These are phyloP conservation scores for Centrapalus pauciflorus DNA, from an alignment of 129 eudicot species.

Conservation along the genomic window DNA sequence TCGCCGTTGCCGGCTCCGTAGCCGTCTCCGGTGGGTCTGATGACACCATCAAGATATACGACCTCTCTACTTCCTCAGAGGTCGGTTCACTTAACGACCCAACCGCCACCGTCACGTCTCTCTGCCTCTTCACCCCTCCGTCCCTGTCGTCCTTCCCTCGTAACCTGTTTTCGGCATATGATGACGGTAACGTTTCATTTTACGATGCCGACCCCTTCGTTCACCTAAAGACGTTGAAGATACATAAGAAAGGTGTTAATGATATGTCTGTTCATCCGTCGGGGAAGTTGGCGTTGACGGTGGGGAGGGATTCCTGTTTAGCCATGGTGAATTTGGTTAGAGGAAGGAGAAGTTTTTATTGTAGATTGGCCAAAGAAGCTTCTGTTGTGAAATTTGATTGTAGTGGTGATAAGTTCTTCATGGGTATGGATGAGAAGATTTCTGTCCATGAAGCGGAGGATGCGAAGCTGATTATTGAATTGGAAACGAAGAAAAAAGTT, in stretches of 20 bases:
- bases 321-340: constrained; percentile 91
- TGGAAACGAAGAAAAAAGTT: constrained; percentile 51
- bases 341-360: constrained; percentile 68
- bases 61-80: constrained; percentile 70
- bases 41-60: constrained; percentile 90
- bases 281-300: constrained; percentile 74
- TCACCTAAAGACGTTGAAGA: constrained; percentile 47
- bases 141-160: constrained; percentile 57
- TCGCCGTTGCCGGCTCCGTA: constrained; percentile 79
- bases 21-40: constrained; percentile 90
- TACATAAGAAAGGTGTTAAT: constrained; percentile 61
- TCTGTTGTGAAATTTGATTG: constrained; percentile 41
- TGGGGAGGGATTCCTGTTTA: constrained; percentile 66
- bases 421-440: constrained; percentile 67
- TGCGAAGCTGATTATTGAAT: constrained; percentile 51
- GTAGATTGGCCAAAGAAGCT: constrained; percentile 74
- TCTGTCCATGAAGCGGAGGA: constrained; percentile 75
- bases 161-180: constrained; percentile 59
- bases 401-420: constrained; percentile 59
- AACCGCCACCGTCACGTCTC: constrained; percentile 64
- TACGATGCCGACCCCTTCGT: constrained; percentile 91
- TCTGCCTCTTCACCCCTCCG: constrained; percentile 50
- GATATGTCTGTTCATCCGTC: constrained; percentile 66
- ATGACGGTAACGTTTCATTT: constrained; percentile 65
- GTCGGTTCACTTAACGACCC: constrained; percentile 67